Evolutionary conservation across 805 yeast species (phyloP).

Genomic region (Schwanniomyces polymorphus): DNA sequence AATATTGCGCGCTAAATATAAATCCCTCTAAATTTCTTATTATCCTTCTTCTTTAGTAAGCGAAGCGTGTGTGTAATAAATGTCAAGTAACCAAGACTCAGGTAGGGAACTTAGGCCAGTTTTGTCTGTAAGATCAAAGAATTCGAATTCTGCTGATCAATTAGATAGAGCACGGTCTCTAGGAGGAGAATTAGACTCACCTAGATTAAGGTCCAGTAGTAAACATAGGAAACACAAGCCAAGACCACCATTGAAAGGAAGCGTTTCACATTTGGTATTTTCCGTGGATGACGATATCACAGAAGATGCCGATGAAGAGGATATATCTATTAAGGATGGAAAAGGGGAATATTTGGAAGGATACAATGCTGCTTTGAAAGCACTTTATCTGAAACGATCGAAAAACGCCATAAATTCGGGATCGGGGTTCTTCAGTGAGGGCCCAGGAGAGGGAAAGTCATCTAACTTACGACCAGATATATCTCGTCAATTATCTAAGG

Average conservation of each 20-base stretch:
- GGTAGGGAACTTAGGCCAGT: neutral
- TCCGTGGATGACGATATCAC: conserved; percentile 82
- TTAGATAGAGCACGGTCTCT: neutral
- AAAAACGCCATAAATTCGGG: neutral
- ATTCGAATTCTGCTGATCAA: neutral
- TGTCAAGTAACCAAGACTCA: neutral
- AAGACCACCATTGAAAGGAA: conserved; percentile 33
- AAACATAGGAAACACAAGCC: conserved; percentile 17
- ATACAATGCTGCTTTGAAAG: conserved; percentile 64
- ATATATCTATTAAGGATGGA: conserved; percentile 30
- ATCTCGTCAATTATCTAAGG: neutral
- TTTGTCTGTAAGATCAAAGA: conserved; percentile 4
- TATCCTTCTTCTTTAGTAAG: neutral
- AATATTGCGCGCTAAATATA: neutral
- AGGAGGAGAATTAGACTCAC: conserved; percentile 6
- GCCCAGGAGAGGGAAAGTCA: neutral
- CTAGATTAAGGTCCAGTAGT: conserved; percentile 12
- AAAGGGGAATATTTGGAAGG: conserved; percentile 64
- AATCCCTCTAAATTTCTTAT: neutral
- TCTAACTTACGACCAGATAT: neutral
- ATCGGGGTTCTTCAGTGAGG: neutral
- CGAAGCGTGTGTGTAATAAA: neutral
- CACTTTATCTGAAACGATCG: conserved; percentile 24
- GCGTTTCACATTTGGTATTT: conserved; percentile 42
- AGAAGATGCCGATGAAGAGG: conserved; percentile 58